phyloP scores from a whole-genome alignment of 768 basidiomycete species.

The Xerocomellus chrysenteron region DNA sequence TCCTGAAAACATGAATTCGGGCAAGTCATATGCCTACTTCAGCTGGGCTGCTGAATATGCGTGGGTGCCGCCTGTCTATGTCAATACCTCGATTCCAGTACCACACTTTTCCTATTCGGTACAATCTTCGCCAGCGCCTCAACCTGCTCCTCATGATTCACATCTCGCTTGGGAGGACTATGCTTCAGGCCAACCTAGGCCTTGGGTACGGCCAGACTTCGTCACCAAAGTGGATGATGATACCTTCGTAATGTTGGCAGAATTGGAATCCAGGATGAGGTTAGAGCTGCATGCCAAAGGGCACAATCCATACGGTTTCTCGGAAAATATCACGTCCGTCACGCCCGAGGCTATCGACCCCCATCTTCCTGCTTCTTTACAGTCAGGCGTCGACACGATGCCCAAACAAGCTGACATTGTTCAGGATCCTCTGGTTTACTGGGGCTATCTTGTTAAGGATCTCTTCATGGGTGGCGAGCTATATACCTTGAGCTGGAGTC shows the following conservation, averaged over 20 bases:
- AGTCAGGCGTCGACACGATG: not conserved
- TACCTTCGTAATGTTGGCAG: conserved; percentile 91
- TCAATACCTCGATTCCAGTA: conserved; percentile 40
- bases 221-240: conserved; percentile 96
- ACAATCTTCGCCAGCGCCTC: conserved; percentile 51
- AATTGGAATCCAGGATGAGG: conserved; percentile 87
- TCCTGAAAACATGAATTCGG: conserved; percentile 93
- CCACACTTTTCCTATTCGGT: conserved; percentile 68
- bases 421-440: conserved; percentile 75
- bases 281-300: conserved; percentile 60
- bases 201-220: conserved; percentile 88
- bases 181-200: conserved; percentile 39
- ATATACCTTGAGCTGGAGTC: conserved; percentile 85
- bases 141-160: conserved; percentile 75
- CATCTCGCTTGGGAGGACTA: conserved; percentile 52
- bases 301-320: conserved; percentile 24
- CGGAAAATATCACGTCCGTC: conserved; percentile 8
- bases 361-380: not conserved
- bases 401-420: conserved; percentile 9
- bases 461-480: conserved; percentile 95
- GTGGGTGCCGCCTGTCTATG: conserved; percentile 82
- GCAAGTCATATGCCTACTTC: conserved; percentile 91
- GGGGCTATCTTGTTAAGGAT: conserved; percentile 90
- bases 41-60: conserved; percentile 90
- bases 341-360: not conserved